Evolutionary conservation across 2,329 filamentous ascomycete genomes (phyloP).

Genomic region (Neopestalotiopsis sp.): DNA sequence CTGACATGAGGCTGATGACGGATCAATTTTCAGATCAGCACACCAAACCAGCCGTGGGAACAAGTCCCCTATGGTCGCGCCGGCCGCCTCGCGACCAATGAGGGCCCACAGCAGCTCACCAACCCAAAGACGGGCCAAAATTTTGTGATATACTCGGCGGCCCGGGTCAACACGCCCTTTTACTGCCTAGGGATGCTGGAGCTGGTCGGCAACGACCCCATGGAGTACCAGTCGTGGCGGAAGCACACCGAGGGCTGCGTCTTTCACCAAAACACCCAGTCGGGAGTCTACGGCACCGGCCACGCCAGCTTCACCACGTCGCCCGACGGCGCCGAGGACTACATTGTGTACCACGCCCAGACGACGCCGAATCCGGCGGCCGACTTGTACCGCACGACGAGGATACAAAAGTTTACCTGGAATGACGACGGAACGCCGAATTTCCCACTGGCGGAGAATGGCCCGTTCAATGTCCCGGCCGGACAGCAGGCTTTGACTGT

Average conservation of each 20-base stretch:
- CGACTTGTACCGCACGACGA: conserved; percentile 37
- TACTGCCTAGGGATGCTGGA: conserved; percentile 43
- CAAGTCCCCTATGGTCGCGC: conserved; percentile 40
- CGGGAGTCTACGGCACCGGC: conserved; percentile 39
- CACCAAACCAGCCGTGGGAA: conserved; percentile 41
- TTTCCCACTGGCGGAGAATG: conserved; percentile 39
- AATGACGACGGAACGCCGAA: conserved; percentile 39
- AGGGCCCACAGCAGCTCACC: conserved; percentile 41
- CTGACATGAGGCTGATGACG: not conserved
- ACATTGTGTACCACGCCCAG: conserved; percentile 41
- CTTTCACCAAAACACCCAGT: conserved; percentile 39
- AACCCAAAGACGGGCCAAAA: conserved; percentile 41
- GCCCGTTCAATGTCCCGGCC: conserved; percentile 37
- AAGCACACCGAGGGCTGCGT: conserved; percentile 40
- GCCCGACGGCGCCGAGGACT: conserved; percentile 38
- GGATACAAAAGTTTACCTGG: conserved; percentile 40
- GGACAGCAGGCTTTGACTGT: conserved; percentile 31
- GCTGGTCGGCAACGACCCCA: conserved; percentile 40
- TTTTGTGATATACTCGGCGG: conserved; percentile 42
- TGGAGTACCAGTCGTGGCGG: conserved; percentile 41
- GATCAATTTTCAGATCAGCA: conserved; percentile 28
- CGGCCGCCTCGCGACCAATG: conserved; percentile 40
- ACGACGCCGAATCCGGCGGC: conserved; percentile 37
- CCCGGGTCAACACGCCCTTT: conserved; percentile 42
- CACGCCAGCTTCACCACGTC: conserved; percentile 41